These are phyloP conservation scores for Elsinoe ampelina DNA, from an alignment of 2,329 filamentous ascomycete species.

Conservation along the genomic window DNA sequence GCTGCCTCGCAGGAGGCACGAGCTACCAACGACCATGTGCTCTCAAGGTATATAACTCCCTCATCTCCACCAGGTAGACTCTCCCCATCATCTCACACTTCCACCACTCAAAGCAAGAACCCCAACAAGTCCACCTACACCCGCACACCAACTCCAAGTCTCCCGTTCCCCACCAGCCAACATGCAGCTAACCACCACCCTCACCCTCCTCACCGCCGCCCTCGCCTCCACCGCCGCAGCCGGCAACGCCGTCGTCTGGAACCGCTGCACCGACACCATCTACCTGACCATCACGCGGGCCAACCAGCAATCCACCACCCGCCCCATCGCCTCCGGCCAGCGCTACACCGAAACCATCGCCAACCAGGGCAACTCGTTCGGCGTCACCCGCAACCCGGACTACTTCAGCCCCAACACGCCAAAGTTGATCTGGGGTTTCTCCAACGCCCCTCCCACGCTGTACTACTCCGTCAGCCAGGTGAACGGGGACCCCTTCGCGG, in stretches of 20 bases:
- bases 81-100: slow-evolving; percentile 7
- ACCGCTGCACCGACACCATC: slow-evolving; percentile 22
- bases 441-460: slow-evolving; percentile 14
- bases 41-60: slow-evolving; percentile 1
- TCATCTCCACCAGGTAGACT: slow-evolving; percentile 1
- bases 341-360: slow-evolving; percentile 19
- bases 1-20: background rate
- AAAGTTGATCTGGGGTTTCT: slow-evolving; percentile 24
- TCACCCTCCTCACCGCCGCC: slow-evolving; percentile 15
- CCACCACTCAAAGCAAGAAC: background rate
- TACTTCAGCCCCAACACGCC: slow-evolving; percentile 20
- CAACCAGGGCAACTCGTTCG: slow-evolving; percentile 25
- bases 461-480: slow-evolving; percentile 25
- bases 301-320: slow-evolving; percentile 16
- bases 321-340: slow-evolving; percentile 17
- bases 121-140: background rate
- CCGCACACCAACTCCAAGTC: background rate
- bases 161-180: slow-evolving; percentile 5
- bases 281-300: slow-evolving; percentile 23
- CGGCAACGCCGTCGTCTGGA: slow-evolving; percentile 19
- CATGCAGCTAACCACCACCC: slow-evolving; percentile 19
- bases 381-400: slow-evolving; percentile 21
- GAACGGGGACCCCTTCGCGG: slow-evolving; percentile 22
- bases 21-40: too few species aligned
- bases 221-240: slow-evolving; percentile 16